Conservation (phyloP, 1,284 basidiomycete species). For the Marasmius sp. region DNA sequence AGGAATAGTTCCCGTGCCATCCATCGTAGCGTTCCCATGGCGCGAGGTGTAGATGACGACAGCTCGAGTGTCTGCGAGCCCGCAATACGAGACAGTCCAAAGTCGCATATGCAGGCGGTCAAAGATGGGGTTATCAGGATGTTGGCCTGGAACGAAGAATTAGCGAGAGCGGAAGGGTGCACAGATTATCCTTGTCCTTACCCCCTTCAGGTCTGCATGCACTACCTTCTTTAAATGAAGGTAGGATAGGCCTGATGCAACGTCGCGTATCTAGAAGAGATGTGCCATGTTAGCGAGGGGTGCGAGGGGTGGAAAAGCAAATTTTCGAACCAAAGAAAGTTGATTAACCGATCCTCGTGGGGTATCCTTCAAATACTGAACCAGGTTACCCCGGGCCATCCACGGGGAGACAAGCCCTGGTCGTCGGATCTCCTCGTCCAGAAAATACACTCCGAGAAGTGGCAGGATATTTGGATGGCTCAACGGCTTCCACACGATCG, state of each 20-base stretch:
- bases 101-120: neutral
- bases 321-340: neutral
- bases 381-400: neutral
- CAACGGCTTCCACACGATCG: neutral
- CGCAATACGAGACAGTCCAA: neutral
- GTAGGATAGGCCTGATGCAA: neutral
- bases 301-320: neutral
- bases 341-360: neutral
- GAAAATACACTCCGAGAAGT: neutral
- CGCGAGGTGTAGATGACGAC: neutral
- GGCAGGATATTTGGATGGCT: neutral
- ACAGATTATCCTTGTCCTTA: neutral
- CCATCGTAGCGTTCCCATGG: neutral
- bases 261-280: neutral
- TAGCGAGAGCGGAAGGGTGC: neutral
- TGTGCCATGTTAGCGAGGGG: neutral
- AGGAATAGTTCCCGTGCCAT: neutral
- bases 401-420: neutral
- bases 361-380: neutral
- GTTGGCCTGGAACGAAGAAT: neutral
- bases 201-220: neutral
- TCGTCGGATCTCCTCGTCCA: neutral
- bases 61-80: neutral
- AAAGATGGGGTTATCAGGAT: neutral
- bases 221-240: neutral